Evolutionary conservation across 352 stramenopile genomes (phyloP), one percentile per base, ranked within the genome.

Genomic region (Globisporangium canariense): DNA sequence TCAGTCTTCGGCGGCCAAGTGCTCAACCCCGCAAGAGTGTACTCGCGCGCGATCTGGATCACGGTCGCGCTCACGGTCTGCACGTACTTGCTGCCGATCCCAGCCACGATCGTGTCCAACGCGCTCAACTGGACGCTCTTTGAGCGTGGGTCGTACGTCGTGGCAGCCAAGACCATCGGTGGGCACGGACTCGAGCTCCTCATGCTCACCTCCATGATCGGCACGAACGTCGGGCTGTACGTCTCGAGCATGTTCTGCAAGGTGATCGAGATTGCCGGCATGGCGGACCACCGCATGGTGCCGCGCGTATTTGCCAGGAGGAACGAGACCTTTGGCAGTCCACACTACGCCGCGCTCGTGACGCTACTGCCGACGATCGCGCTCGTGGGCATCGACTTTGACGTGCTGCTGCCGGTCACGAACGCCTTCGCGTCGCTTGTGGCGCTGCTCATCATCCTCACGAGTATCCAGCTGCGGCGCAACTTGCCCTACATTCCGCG

Each of bases 171-270:
- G 18, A 75, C 90, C 41, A 83, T 84, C 38, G 94, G 79, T 3
- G 82, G 93, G 32, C 62, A 69, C 25, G 94, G 78, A 69, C 78
- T 98, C 5, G 80, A 79, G 51, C 67, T 67, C 2, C 85, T 92
- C 78, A 88, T 94, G 43, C 77, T 97, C 8, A 70, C 95, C 56
- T 78, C 86, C 2, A 83, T 86, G 16, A 74, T 89, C 50, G 79
- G 89, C 49, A 88, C 74, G n/a, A 96, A 90, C 62, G 78, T 97
- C 59, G 93, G 87, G 11, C 71, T 97, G 49, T 98, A 97, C 70
- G 74, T 94, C 68, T 84, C 82, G 16, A 91, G 96, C 65, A 88
- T 97, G 75, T 94, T 82, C n/a, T 82, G 78, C 16, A 86, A 98
- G 71, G 78, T 91, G 32, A 93, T 86, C 57, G 80, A 97, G 71